Evolutionary conservation across 805 yeast genomes (phyloP), one percentile per base, ranked within the genome.

Genomic region (Saccharomycopsis sp.): DNA sequence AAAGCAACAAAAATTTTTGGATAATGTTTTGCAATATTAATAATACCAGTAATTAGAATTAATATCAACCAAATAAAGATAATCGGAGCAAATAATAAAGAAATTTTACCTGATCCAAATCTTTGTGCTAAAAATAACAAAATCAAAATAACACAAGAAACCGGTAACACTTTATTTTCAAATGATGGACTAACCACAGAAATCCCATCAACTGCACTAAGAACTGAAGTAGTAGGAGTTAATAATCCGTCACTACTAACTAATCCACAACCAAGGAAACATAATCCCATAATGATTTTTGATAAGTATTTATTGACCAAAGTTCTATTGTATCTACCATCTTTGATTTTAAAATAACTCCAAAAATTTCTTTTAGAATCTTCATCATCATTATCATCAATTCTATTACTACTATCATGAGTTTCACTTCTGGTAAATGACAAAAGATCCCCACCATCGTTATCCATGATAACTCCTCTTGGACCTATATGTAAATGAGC

Each of bases 201-300:
- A 33, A 74, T 69, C 39, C 82, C 82, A 2, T 66, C 69, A 26
- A 75, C 56, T 1, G 80, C 78, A 40, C 73, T 64, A 36, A 74
- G 61, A 3, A 74, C 76, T 1, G 80, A 74, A 10, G 79, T 73
- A 2, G 80, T 74, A 20, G 82, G 82, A 2, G 81, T 75, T 44
- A 75, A 60, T 40, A 75, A 57, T 4, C 80, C 80, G 54, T 75
- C 80, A 6, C 77, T 70, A 29, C 75, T 56, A 15, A 75, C 75
- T 49, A 75, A 58, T 1, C 76, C 60, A 48, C 79, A 72, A 2
- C 80, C 80, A 21, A 73, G 41, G 44, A 74, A 71, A 44, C 78
- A 63, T 2, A 62, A 49, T 23, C 53, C 53, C 37, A 67, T 46
- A 26, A 62, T 64, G 40, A 60, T 51, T 29, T 45, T 53, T 9